phyloP scores from a whole-genome alignment of 2,329 filamentous ascomycete genomes.

The Pestalotiopsis fici region DNA sequence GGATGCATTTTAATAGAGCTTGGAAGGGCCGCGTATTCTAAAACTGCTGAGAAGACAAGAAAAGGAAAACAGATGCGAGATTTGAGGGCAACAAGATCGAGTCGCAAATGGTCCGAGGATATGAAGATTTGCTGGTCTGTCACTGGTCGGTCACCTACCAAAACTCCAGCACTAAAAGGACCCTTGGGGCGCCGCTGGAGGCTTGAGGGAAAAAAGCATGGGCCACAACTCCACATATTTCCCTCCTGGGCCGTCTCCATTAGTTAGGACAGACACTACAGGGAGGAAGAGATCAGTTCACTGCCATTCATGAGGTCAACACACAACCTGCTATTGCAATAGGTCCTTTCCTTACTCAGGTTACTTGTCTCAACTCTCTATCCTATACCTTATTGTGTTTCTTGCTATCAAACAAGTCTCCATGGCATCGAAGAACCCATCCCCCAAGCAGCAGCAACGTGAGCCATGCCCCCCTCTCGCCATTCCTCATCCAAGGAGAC shows the following conservation, averaged over 20 bases:
- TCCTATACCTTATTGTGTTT: background rate
- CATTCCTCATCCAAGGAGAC: background rate
- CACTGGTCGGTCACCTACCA: background rate
- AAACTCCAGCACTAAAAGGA: background rate
- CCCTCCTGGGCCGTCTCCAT: background rate
- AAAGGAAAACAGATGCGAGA: background rate
- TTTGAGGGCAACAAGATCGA: background rate
- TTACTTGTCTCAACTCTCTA: background rate
- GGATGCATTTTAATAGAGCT: slow-evolving; percentile 78
- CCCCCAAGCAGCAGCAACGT: slow-evolving; percentile 78
- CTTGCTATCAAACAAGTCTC: no score
- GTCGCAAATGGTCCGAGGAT: background rate
- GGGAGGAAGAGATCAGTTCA: background rate
- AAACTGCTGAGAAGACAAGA: background rate
- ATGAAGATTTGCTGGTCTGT: slow-evolving; percentile 3
- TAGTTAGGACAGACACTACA: background rate
- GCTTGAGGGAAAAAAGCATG: background rate
- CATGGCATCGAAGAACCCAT: slow-evolving; percentile 54
- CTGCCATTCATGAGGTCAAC: background rate
- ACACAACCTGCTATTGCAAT: background rate
- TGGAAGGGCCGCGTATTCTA: background rate
- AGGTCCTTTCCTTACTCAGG: background rate
- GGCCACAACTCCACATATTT: slow-evolving; percentile 4
- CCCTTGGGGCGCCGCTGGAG: background rate
- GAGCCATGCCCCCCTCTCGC: slow-evolving; percentile 8